Conservation (phyloP, 2,329 filamentous ascomycete genomes). For the Hirsutella rhossiliensis region DNA sequence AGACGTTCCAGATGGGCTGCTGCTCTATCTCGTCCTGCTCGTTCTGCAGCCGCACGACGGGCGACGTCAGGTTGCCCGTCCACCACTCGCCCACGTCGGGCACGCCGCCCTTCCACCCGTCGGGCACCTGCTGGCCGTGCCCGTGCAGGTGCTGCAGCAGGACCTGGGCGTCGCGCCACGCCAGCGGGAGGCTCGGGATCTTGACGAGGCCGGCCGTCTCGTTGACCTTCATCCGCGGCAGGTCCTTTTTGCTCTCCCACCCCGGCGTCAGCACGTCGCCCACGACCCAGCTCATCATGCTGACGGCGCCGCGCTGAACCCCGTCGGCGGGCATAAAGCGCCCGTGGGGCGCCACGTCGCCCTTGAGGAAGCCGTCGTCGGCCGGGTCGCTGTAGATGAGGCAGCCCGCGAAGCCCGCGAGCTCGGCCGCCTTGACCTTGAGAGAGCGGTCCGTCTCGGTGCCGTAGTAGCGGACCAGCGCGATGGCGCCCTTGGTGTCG, state of each 20-base stretch:
- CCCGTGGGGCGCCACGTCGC: conserved; percentile 62
- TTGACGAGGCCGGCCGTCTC: conserved; percentile 62
- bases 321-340: conserved; percentile 70
- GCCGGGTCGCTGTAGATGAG: conserved; percentile 86
- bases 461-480: conserved; percentile 70
- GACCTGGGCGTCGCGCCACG: conserved; percentile 78
- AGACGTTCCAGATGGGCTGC: conserved; percentile 85
- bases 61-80: conserved; percentile 66
- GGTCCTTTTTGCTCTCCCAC: conserved; percentile 57
- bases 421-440: conserved; percentile 83
- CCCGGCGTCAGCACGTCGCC: conserved; percentile 91
- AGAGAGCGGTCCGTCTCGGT: conserved; percentile 59
- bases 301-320: conserved; percentile 73
- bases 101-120: conserved; percentile 66
- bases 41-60: conserved; percentile 72
- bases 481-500: conserved; percentile 67
- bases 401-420: conserved; percentile 75
- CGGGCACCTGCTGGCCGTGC: conserved; percentile 54
- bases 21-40: conserved; percentile 72
- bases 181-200: conserved; percentile 82
- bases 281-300: conserved; percentile 68
- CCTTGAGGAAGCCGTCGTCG: conserved; percentile 69
- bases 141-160: conserved; percentile 67
- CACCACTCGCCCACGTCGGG: conserved; percentile 70
- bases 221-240: conserved; percentile 54